Evolutionary conservation across 1,284 basidiomycete species (phyloP).

Genomic region (Fomitopsis palustris): DNA sequence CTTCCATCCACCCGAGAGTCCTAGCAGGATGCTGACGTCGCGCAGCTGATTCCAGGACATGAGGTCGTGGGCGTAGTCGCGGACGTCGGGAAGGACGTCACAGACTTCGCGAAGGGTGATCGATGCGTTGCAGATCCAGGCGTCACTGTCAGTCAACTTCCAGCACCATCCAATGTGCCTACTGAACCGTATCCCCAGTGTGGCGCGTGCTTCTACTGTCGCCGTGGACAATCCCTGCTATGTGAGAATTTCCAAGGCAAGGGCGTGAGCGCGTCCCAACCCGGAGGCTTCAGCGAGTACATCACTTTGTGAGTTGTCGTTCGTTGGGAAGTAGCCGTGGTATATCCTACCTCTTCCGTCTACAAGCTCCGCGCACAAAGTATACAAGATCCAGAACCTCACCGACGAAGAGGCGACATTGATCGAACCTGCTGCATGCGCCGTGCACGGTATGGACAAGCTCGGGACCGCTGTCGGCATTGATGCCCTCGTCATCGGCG

Average conservation of each 20-base stretch:
- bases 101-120: slow-evolving; percentile 68
- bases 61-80: slow-evolving; percentile 74
- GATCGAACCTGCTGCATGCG: slow-evolving; percentile 60
- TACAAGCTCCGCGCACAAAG: slow-evolving; percentile 41
- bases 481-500: slow-evolving; percentile 49
- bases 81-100: slow-evolving; percentile 68
- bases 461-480: slow-evolving; percentile 51
- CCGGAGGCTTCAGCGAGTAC: slow-evolving; percentile 86
- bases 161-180: not conserved
- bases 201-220: slow-evolving; percentile 79
- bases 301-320: slow-evolving; percentile 63
- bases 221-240: slow-evolving; percentile 66
- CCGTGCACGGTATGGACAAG: slow-evolving; percentile 62
- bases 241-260: slow-evolving; percentile 79
- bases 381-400: slow-evolving; percentile 59
- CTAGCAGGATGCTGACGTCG: not conserved
- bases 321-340: not conserved
- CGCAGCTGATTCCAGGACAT: slow-evolving; percentile 76
- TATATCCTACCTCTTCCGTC: not conserved
- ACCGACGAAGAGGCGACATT: slow-evolving; percentile 59
- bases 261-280: slow-evolving; percentile 61
- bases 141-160: slow-evolving; percentile 43
- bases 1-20: not conserved
- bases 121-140: slow-evolving; percentile 76
- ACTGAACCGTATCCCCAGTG: slow-evolving; percentile 44